Evolutionary conservation across 148 eudicot genomes (phyloP).

Genomic region (Spergularia bocconei): DNA sequence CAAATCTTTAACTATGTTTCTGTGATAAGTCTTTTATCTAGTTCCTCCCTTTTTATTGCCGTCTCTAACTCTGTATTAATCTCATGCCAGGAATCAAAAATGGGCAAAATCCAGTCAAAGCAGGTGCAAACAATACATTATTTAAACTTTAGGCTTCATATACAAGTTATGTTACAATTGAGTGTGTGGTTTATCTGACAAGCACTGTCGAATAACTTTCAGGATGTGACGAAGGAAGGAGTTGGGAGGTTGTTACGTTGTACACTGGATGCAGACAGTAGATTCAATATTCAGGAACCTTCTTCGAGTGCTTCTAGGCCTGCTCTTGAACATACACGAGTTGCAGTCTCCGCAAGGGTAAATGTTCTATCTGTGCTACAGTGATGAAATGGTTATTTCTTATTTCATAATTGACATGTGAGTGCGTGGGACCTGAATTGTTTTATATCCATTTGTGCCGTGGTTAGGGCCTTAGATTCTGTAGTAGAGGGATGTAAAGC

Average conservation of each 20-base stretch:
- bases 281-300: conserved; percentile 48
- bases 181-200: not conserved
- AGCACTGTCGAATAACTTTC: conserved; percentile 22
- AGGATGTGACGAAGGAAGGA: conserved; percentile 51
- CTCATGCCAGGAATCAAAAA: conserved; percentile 57
- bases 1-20: conserved; percentile 1
- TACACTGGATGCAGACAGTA: conserved; percentile 36
- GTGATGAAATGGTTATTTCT: conserved; percentile 1
- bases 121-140: conserved; percentile 44
- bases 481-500: too few species aligned
- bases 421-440: not conserved
- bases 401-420: not conserved
- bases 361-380: conserved; percentile 7
- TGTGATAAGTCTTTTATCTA: not conserved
- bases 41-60: not conserved
- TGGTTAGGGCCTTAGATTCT: not conserved
- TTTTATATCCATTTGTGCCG: not conserved
- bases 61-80: conserved; percentile 28
- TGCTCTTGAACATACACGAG: conserved; percentile 64
- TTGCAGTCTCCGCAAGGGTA: conserved; percentile 60
- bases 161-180: conserved; percentile 1
- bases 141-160: not conserved
- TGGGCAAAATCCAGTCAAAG: conserved; percentile 47
- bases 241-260: conserved; percentile 47
- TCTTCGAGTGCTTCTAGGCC: conserved; percentile 56